A percentile compares a stretch with the other conserved stretches of the same genome.
These are phyloP conservation scores for Arthrinium phaeospermum DNA, from an alignment of 2,329 filamentous ascomycete species.

Conservation along the genomic window DNA sequence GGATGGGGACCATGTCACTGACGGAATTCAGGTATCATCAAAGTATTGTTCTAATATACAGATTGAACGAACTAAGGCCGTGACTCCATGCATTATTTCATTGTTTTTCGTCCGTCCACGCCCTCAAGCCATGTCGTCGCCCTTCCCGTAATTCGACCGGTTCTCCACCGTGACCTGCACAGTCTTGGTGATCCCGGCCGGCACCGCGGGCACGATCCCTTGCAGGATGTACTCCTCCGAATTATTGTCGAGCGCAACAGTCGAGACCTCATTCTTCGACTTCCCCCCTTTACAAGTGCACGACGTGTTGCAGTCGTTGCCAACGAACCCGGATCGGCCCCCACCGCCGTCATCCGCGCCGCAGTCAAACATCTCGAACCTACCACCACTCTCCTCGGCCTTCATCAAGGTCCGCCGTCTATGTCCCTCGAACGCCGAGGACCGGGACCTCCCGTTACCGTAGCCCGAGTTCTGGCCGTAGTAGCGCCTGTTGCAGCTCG, in stretches of 20 bases:
- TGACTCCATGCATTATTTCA: not conserved
- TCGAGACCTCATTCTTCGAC: not conserved
- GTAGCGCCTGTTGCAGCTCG: not conserved
- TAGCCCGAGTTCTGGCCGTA: not conserved
- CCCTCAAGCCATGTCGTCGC: not conserved
- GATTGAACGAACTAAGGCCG: not conserved
- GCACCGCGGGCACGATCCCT: not conserved
- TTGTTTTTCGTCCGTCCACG: not conserved
- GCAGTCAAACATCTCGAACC: not conserved
- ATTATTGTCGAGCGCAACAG: not conserved
- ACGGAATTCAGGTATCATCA: too few species aligned
- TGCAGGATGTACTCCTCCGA: conserved; percentile 2
- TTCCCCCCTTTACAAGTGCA: not conserved
- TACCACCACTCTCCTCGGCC: not conserved
- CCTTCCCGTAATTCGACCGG: not conserved
- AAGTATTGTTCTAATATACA: not conserved
- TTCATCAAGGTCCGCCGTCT: not conserved
- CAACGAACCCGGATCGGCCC: not conserved
- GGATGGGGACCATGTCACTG: too few species aligned
- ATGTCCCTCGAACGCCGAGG: not conserved
- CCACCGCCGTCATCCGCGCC: not conserved
- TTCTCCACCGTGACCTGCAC: conserved; percentile 13
- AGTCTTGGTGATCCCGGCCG: not conserved
- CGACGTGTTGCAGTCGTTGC: not conserved
- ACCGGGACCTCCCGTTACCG: not conserved